Base-by-base conservation (phyloP, 2,329 filamentous ascomycete genomes). In the Mollisia scopiformis region DNA sequence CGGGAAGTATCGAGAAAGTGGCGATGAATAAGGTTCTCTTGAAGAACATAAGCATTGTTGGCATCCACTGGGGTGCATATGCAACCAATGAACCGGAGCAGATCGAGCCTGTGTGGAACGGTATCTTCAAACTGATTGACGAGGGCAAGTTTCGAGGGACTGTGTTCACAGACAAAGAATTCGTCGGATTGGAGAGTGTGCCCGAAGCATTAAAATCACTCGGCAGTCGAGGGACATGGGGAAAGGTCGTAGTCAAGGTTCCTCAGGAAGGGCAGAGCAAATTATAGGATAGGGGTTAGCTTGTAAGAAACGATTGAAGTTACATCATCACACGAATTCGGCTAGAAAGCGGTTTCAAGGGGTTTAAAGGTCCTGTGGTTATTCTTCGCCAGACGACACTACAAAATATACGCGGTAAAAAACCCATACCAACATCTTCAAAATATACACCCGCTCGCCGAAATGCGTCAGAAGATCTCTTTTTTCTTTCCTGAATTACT, bases 61-160 rank as follows among this genome's bases (percentile, higher is more conserved):
- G 94, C 1, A 79, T 97, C 71, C 91, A 96, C 78, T 98, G 94
- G 94, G 94, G 94, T 13, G 87, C 88, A 60, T 97, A 97, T 77
- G 80, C 88, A 1, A 82, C 81, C 47, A 85, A 90, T 67, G 90
- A 97, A 79, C 85, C 82, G 23, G 85, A 89, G 71, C 88, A 82
- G 49, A 85, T 95, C 5, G 80, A 82, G 7, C 75, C 78, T 23
- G 93, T 97, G 0, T 98, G 94, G 94, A 78, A 88, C 53, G 93
- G 90, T 0, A 86, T 98, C 65, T 91, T 91, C 73, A 81, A 87
- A 67, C 77, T 98, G 59, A 90, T 98, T 64, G 83, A 84, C 52
- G 78, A 88, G 67, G 91, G 91, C 13, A 93, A 93, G 76, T 90
- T 97, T 71, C 86, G 78, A 69, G 90, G 91, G 0, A 97, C 93